Conservation (phyloP, 495 filamentous ascomycete genomes). For the Xylaria curta region DNA sequence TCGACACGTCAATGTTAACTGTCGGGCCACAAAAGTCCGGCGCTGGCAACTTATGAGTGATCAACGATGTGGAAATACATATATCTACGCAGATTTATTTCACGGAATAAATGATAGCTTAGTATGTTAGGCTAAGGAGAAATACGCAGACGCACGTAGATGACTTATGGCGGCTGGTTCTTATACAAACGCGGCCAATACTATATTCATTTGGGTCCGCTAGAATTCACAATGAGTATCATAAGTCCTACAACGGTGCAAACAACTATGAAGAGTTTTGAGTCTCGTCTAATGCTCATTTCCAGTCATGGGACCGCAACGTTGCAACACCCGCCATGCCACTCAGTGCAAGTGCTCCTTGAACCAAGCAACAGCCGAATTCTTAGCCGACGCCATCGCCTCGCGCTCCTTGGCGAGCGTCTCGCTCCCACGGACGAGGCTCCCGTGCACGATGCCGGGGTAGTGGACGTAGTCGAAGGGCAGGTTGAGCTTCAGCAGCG, state of each 20-base stretch:
- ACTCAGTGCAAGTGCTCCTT: slow-evolving; percentile 41
- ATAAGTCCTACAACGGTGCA: neutral
- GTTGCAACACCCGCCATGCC: neutral
- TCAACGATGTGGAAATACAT: neutral
- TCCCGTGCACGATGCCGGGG: slow-evolving; percentile 60
- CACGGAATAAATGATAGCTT: neutral
- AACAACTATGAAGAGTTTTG: neutral
- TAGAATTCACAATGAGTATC: neutral
- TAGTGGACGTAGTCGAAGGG: slow-evolving; percentile 66
- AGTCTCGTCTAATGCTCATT: neutral
- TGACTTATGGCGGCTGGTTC: neutral
- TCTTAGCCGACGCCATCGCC: slow-evolving; percentile 57
- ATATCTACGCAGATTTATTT: neutral
- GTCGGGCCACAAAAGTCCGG: neutral
- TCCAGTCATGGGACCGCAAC: neutral
- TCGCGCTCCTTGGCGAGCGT: slow-evolving; percentile 48
- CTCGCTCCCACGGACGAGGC: slow-evolving; percentile 53
- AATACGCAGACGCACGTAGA: neutral
- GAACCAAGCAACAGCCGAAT: slow-evolving; percentile 52
- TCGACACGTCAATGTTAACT: neutral
- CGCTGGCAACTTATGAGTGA: neutral
- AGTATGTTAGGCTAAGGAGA: slow-evolving; percentile 4
- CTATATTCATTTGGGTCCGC: neutral
- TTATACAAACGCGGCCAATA: neutral
- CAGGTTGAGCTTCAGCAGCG: slow-evolving; percentile 50